These are phyloP conservation scores for Pseudocercospora eumusae DNA, from an alignment of 2,329 filamentous ascomycete genomes.

Conservation along the genomic window DNA sequence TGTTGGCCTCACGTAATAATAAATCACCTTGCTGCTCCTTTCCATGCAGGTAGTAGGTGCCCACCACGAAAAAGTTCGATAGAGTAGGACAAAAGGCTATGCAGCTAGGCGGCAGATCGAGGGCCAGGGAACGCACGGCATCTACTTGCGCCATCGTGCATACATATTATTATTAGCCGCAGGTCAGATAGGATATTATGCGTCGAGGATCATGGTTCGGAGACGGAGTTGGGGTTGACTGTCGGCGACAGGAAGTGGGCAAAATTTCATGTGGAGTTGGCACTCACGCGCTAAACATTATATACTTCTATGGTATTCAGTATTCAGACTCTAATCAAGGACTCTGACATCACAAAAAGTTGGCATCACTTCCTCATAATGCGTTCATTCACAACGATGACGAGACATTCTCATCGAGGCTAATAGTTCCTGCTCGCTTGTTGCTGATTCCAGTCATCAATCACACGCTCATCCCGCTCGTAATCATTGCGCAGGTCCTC, in stretches of 20 bases:
- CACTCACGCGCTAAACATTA: no score
- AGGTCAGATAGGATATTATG: not conserved
- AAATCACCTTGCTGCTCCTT: slow-evolving; percentile 23
- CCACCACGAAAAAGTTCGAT: slow-evolving; percentile 71
- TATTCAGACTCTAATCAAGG: not conserved
- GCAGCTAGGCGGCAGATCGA: slow-evolving; percentile 74
- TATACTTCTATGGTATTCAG: no score
- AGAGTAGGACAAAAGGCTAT: slow-evolving; percentile 69
- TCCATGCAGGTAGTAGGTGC: slow-evolving; percentile 77
- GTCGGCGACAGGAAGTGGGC: not conserved
- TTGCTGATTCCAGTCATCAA: not conserved
- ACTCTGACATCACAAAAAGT: not conserved
- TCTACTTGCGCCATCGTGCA: slow-evolving; percentile 33
- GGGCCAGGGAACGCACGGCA: slow-evolving; percentile 53
- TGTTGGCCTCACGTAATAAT: slow-evolving; percentile 9
- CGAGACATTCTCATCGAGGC: not conserved
- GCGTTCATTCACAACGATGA: not conserved
- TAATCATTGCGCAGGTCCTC: not conserved
- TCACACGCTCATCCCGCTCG: not conserved
- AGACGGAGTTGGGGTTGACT: not conserved
- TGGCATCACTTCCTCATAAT: not conserved
- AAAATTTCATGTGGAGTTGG: no score
- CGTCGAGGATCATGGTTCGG: slow-evolving; percentile 2
- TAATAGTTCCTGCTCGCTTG: not conserved
- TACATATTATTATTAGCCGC: no score